phyloP scores from a whole-genome alignment of 352 stramenopile genomes.

The Globisporangium cystogenes region DNA sequence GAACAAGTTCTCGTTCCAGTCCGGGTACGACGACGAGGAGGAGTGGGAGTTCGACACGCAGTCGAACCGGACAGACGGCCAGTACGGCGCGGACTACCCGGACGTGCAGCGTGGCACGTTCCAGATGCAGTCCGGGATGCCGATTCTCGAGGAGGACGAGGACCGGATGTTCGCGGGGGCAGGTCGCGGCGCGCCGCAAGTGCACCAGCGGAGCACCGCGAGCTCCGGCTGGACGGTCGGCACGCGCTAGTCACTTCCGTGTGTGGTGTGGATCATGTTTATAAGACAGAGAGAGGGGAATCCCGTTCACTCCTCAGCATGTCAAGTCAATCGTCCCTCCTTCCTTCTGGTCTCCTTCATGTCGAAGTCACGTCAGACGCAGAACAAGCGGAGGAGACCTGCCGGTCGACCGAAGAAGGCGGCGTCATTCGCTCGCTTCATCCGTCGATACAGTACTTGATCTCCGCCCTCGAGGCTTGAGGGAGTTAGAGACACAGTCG shows the following conservation, averaged over 20 bases:
- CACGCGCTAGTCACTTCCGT: constrained; percentile 15
- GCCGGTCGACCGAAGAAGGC: not conserved
- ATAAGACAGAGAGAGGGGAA: not conserved
- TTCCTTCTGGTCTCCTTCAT: too few species aligned
- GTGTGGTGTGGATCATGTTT: too few species aligned
- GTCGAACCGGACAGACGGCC: constrained; percentile 30
- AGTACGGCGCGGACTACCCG: constrained; percentile 22
- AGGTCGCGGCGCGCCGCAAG: constrained; percentile 4
- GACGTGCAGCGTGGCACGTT: constrained; percentile 39
- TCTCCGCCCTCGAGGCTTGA: too few species aligned
- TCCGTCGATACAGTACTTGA: too few species aligned
- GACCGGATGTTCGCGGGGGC: constrained; percentile 18
- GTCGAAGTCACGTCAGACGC: too few species aligned
- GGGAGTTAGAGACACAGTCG: too few species aligned
- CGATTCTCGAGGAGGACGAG: constrained; percentile 66
- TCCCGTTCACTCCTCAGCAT: too few species aligned
- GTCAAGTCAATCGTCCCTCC: too few species aligned
- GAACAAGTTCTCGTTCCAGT: constrained; percentile 75
- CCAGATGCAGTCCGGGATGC: constrained; percentile 44
- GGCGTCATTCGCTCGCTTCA: too few species aligned
- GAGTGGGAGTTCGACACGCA: constrained; percentile 68
- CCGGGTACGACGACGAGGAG: constrained; percentile 59
- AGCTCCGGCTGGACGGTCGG: constrained; percentile 42
- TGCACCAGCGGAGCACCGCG: constrained; percentile 32
- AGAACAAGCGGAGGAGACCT: too few species aligned